A percentile compares a stretch with the other conserved stretches of the same genome.
Conservation (phyloP, 2,329 filamentous ascomycete genomes). For the Pseudopyricularia cyperi region DNA sequence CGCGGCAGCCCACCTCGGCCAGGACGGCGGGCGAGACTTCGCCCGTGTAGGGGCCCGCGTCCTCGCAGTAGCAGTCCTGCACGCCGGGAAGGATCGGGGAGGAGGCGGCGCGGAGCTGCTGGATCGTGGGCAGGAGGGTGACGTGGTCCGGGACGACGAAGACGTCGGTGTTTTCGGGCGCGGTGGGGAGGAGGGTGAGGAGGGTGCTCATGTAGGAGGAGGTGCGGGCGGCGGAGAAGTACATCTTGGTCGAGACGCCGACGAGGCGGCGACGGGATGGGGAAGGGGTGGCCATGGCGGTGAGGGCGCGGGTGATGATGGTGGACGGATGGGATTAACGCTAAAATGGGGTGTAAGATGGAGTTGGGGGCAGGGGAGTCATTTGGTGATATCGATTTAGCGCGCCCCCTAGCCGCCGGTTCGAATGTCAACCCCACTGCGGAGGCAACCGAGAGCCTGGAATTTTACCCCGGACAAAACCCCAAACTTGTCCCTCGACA, state of each 20-base stretch:
- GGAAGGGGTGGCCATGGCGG: neutral
- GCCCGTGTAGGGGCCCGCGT: conserved; percentile 63
- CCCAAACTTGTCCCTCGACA: too few relatives aligned
- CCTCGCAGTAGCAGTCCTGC: conserved; percentile 61
- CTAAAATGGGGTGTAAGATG: too few relatives aligned
- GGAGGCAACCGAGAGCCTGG: too few relatives aligned
- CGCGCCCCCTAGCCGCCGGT: too few relatives aligned
- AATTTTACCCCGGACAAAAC: too few relatives aligned
- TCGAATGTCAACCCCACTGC: too few relatives aligned
- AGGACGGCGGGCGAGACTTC: conserved; percentile 61
- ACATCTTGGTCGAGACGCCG: conserved; percentile 68
- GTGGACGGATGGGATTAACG: too few relatives aligned
- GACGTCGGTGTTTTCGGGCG: conserved; percentile 43
- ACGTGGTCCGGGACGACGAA: conserved; percentile 72
- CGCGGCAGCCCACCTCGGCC: conserved; percentile 50
- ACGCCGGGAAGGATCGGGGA: conserved; percentile 53
- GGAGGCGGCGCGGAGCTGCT: conserved; percentile 28
- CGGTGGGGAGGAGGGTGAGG: conserved; percentile 27
- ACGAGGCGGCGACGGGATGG: conserved; percentile 49
- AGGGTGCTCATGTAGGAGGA: conserved; percentile 39
- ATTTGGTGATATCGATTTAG: too few relatives aligned
- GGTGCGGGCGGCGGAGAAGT: conserved; percentile 58
- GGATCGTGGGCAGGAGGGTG: conserved; percentile 41
- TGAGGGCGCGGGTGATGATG: too few relatives aligned
- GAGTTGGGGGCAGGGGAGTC: too few relatives aligned